A percentile compares a stretch with the other conserved stretches of the same genome.
Evolutionary conservation across 1,284 basidiomycete species (phyloP).

Genomic region (Leccinum solheimii): DNA sequence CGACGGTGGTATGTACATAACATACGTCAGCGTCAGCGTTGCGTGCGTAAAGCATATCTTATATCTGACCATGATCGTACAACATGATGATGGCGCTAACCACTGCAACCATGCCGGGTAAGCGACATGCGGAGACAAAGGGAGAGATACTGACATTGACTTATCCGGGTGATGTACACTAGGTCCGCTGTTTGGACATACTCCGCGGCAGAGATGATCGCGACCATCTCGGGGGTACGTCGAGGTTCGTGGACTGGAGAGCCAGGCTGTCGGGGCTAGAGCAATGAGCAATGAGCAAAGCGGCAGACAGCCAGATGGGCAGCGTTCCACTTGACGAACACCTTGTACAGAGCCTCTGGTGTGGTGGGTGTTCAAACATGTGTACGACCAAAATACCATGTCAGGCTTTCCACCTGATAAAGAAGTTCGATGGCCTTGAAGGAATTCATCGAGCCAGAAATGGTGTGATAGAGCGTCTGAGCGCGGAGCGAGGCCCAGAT

Average conservation of each 20-base stretch:
- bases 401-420: no score
- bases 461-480: no score
- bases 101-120: not conserved
- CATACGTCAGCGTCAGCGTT: not conserved
- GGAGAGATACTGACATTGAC: not conserved
- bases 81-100: not conserved
- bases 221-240: not conserved
- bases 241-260: not conserved
- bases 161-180: not conserved
- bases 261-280: not conserved
- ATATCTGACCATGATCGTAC: constrained; percentile 3
- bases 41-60: not conserved
- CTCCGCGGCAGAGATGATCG: no score
- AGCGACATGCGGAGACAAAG: not conserved
- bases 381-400: no score
- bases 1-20: not conserved
- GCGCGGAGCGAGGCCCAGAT: no score
- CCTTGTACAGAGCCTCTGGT: no score
- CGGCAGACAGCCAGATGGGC: not conserved
- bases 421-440: no score
- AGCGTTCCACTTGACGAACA: not conserved
- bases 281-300: not conserved
- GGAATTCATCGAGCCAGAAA: no score
- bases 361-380: no score
- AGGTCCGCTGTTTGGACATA: not conserved